A percentile compares a stretch with the other conserved stretches of the same genome.
Conservation (phyloP, 2,329 filamentous ascomycete genomes). For the Coleophoma cylindrospora region DNA sequence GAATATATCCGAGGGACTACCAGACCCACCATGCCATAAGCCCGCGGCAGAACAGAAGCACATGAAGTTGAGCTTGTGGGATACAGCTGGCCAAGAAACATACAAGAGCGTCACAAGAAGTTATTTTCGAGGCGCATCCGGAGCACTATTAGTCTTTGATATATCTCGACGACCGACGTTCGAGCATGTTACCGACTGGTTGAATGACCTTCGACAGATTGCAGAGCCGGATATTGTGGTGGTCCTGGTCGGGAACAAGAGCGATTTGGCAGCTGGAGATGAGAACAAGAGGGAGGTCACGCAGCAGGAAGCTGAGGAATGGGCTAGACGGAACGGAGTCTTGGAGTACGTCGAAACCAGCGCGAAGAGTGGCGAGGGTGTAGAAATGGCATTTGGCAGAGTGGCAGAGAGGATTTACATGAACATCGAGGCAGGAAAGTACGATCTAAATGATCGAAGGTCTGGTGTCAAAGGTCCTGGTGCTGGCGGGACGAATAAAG, state of each 20-base stretch:
- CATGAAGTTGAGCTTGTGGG: slow-evolving; percentile 94
- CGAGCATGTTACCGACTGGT: slow-evolving; percentile 83
- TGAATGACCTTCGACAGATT: slow-evolving; percentile 88
- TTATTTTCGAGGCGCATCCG: slow-evolving; percentile 64
- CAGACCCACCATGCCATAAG: slow-evolving; percentile 41
- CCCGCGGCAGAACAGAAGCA: slow-evolving; percentile 52
- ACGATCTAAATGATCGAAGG: slow-evolving; percentile 88
- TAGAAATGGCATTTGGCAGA: slow-evolving; percentile 88
- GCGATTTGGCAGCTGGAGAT: slow-evolving; percentile 60
- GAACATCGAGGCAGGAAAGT: slow-evolving; percentile 87
- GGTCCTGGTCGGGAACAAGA: slow-evolving; percentile 92
- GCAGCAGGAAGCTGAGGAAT: slow-evolving; percentile 77
- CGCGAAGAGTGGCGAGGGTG: slow-evolving; percentile 90
- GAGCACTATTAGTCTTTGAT: slow-evolving; percentile 87
- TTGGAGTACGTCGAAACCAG: slow-evolving; percentile 94
- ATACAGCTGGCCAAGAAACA: slow-evolving; percentile 93
- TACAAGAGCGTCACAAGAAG: slow-evolving; percentile 95
- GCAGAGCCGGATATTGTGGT: slow-evolving; percentile 95
- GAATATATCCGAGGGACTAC: slow-evolving; percentile 37
- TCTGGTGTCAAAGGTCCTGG: slow-evolving; percentile 80
- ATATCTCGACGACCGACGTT: slow-evolving; percentile 85
- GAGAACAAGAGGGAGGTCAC: slow-evolving; percentile 75
- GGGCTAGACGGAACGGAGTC: slow-evolving; percentile 81
- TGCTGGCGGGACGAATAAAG: slow-evolving; percentile 35
- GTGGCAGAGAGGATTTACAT: slow-evolving; percentile 94